phyloP scores from a whole-genome alignment of 148 eudicot genomes.

The Chenopodium quinoa region DNA sequence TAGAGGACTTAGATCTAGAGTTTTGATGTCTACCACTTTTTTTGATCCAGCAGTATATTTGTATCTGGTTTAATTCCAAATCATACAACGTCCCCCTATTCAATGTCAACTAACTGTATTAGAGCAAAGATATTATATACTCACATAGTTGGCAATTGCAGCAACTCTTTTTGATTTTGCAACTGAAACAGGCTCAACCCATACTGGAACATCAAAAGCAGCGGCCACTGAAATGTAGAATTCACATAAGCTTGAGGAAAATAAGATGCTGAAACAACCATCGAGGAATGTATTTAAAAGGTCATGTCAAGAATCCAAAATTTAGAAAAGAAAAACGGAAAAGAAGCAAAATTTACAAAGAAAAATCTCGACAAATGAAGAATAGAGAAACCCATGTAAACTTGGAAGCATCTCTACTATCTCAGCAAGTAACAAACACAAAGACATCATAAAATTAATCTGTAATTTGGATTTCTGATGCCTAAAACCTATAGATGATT shows the following conservation, averaged over 20 bases:
- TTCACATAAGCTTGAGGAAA: conserved; percentile 4
- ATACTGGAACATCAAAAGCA: conserved; percentile 57
- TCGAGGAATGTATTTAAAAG: neutral
- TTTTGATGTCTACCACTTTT: neutral
- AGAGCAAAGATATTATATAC: conserved; percentile 27
- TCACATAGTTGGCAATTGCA: conserved; percentile 68
- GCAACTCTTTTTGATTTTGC: conserved; percentile 76
- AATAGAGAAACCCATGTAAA: neutral
- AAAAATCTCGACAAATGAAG: neutral
- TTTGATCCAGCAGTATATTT: neutral
- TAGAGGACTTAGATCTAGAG: neutral
- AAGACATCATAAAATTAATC: no score
- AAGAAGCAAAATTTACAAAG: neutral
- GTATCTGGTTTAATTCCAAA: neutral
- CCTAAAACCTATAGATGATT: neutral
- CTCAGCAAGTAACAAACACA: neutral
- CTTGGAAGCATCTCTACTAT: neutral
- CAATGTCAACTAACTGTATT: neutral
- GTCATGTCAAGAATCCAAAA: neutral
- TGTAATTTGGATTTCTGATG: neutral
- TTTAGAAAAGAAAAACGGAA: neutral
- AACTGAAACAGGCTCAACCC: conserved; percentile 99
- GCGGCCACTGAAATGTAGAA: conserved; percentile 66
- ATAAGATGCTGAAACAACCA: neutral
- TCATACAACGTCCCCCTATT: neutral